phyloP scores from a whole-genome alignment of 495 filamentous ascomycete genomes.

The Diplogelasinospora grovesii region DNA sequence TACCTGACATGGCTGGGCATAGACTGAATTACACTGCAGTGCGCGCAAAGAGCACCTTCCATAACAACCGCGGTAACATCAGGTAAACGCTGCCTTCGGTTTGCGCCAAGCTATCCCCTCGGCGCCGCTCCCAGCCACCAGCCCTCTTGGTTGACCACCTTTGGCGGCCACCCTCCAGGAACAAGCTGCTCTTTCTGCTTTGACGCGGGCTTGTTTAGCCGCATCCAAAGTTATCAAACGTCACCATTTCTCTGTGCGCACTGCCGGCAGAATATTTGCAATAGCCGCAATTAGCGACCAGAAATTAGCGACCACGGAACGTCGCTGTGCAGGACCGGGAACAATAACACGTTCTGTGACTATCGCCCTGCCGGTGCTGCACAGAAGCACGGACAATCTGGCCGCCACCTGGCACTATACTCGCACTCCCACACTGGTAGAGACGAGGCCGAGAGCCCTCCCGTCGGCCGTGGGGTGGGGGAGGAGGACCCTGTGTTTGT shows the following conservation, averaged over 20 bases:
- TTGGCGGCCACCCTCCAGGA: conserved; percentile 18
- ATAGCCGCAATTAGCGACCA: conserved; percentile 18
- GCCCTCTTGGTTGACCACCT: conserved; percentile 13
- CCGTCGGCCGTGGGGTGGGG: not conserved
- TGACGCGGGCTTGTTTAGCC: conserved; percentile 25
- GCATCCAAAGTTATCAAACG: conserved; percentile 7
- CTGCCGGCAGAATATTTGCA: conserved; percentile 14
- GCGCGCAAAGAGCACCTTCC: not conserved
- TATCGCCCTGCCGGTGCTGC: not conserved
- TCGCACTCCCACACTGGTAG: not conserved
- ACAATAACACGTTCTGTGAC: not conserved
- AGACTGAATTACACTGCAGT: too few relatives aligned
- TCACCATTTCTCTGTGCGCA: conserved; percentile 2
- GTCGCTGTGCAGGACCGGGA: not conserved
- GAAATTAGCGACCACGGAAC: not conserved
- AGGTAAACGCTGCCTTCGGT: too few relatives aligned
- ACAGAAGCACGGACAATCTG: not conserved
- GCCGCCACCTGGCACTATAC: not conserved
- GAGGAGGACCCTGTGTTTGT: too few relatives aligned
- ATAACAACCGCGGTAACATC: too few relatives aligned
- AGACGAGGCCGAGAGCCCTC: not conserved
- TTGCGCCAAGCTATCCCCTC: too few relatives aligned
- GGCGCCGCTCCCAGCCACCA: conserved; percentile 16
- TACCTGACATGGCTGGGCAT: too few relatives aligned
- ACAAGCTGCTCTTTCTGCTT: conserved; percentile 4